phyloP scores from a whole-genome alignment of 768 basidiomycete species.

The Suillus hirtellus region DNA sequence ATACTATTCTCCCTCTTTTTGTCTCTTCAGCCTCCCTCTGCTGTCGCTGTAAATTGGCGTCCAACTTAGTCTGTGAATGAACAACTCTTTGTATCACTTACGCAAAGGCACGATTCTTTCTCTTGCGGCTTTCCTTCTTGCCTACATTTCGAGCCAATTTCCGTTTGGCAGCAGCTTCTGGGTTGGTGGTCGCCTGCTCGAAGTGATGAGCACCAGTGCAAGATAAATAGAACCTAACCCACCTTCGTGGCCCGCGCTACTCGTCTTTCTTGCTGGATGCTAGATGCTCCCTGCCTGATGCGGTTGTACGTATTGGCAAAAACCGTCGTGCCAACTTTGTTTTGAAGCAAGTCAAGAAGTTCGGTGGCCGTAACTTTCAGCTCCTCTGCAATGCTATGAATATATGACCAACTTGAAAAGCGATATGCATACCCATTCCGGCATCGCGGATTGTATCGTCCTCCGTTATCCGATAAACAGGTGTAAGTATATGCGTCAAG shows the following conservation, averaged over 20 bases:
- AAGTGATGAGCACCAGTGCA: not conserved
- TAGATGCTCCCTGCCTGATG: constrained; percentile 70
- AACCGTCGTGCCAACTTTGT: constrained; percentile 82
- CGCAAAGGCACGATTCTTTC: constrained; percentile 65
- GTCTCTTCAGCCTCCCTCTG: constrained; percentile 49
- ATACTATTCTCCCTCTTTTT: constrained; percentile 34
- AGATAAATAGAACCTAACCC: constrained; percentile 14
- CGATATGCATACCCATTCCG: constrained; percentile 62
- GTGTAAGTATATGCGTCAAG: constrained; percentile 82
- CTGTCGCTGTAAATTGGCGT: constrained; percentile 39
- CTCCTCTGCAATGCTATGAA: constrained; percentile 55
- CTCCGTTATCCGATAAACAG: constrained; percentile 83
- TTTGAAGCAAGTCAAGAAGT: constrained; percentile 83
- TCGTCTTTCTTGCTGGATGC: constrained; percentile 71
- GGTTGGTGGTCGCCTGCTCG: constrained; percentile 65
- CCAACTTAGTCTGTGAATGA: not conserved
- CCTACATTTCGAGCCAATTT: constrained; percentile 68
- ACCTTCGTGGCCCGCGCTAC: constrained; percentile 55
- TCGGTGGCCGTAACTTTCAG: constrained; percentile 80
- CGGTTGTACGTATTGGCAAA: constrained; percentile 80
- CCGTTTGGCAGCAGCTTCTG: constrained; percentile 73
- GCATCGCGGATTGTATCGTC: constrained; percentile 81
- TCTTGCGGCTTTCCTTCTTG: constrained; percentile 86
- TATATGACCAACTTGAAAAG: not conserved
- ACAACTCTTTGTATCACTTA: constrained; percentile 37